phyloP scores from a whole-genome alignment of 768 basidiomycete species.

The Tylopilus vinaceipallidus region DNA sequence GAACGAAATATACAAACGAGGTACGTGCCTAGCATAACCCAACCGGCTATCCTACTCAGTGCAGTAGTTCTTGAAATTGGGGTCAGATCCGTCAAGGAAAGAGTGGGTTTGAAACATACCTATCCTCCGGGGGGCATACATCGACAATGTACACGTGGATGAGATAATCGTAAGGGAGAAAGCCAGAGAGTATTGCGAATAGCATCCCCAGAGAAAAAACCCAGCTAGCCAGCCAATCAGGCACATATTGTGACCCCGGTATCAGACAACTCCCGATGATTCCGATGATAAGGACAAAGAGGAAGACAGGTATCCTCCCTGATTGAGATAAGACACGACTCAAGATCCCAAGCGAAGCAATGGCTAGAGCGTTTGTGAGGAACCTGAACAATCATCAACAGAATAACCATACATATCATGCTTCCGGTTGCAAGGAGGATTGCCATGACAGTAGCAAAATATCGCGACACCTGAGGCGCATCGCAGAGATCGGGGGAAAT shows the following conservation, averaged over 20 bases:
- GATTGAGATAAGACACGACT: constrained; percentile 25
- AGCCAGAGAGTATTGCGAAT: constrained; percentile 9
- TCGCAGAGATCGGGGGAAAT: constrained; percentile 22
- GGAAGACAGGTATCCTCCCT: constrained; percentile 27
- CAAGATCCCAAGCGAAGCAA: constrained; percentile 22
- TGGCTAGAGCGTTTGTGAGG: constrained; percentile 15
- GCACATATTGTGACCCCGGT: constrained; percentile 13
- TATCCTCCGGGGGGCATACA: constrained; percentile 20
- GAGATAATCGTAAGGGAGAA: constrained; percentile 18
- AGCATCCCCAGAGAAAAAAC: constrained; percentile 20
- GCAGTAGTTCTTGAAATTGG: constrained; percentile 20
- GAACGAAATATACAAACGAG: background rate
- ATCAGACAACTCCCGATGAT: constrained; percentile 14
- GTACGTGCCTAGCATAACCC: constrained; percentile 26
- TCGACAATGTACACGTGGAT: constrained; percentile 30
- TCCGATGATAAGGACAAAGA: constrained; percentile 7
- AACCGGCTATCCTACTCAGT: constrained; percentile 29
- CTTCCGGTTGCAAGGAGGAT: constrained; percentile 12
- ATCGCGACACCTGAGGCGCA: constrained; percentile 18
- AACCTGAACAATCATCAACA: background rate
- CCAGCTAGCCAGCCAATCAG: constrained; percentile 15
- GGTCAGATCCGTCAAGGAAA: constrained; percentile 4
- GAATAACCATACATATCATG: constrained; percentile 18
- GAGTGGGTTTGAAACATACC: constrained; percentile 9
- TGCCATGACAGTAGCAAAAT: constrained; percentile 22